Conservation (phyloP, 139 green algal genomes). For the Micractinium sp. region DNA sequence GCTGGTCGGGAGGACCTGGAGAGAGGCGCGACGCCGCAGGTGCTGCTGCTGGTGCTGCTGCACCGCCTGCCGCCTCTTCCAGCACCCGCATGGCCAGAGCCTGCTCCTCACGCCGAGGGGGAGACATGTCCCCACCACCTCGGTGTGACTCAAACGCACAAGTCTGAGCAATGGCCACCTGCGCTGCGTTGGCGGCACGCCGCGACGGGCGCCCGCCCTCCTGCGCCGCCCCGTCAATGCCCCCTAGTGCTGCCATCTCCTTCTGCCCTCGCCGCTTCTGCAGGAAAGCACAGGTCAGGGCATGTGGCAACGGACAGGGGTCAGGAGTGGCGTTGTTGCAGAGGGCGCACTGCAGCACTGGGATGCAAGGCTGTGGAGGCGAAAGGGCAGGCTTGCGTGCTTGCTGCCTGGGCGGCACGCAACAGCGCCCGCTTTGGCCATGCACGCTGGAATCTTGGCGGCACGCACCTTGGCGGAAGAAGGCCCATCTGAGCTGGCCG, state of each 20-base stretch:
- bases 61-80: not conserved
- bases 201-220: constrained; percentile 8
- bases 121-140: not conserved
- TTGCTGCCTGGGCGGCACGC: too few species aligned
- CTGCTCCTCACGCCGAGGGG: not conserved
- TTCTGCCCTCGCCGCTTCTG: constrained; percentile 3
- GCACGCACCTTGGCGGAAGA: not conserved
- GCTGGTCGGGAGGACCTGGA: not conserved
- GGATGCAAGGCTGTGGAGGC: too few species aligned
- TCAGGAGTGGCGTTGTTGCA: too few species aligned
- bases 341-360: too few species aligned
- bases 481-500: not conserved
- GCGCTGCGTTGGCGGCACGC: constrained; percentile 20
- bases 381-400: too few species aligned
- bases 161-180: constrained; percentile 23
- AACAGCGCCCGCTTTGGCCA: too few species aligned
- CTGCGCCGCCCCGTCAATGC: not conserved
- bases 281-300: not conserved
- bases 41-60: not conserved
- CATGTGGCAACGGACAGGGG: not conserved
- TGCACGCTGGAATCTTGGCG: too few species aligned
- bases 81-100: not conserved
- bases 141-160: not conserved
- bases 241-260: not conserved
- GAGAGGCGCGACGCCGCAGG: not conserved